Evolutionary conservation across 1,139 yeast species (phyloP), one percentile per base, ranked within the genome.

Genomic region (Candida frijolesensis): DNA sequence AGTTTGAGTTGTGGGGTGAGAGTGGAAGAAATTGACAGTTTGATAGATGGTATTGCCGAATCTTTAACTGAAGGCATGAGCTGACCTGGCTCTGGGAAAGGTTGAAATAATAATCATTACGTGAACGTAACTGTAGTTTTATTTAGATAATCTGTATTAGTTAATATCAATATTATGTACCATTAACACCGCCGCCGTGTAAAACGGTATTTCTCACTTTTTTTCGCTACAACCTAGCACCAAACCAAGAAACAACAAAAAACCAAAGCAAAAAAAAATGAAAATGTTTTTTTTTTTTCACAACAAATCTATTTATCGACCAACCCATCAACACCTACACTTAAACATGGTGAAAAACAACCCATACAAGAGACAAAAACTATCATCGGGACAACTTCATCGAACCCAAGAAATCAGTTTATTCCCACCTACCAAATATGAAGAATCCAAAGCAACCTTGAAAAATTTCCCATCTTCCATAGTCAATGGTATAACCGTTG

Each of bases 1-100:
- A 85, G 96, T 47, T 79, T 85, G 54, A 87, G 95, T 52, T 90
- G 97, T 60, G 96, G 90, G 3, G 78, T 90, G 53, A 82, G 83
- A 51, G 78, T 85, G 32, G 96, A 89, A 53, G 94, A 88, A 56
- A 86, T 92, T 53, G 96, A 90, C 61, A 82, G 85, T 44, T 67
- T 75, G 44, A 71, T 76, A 22, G 79, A 76, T 51, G 80, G 79
- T 2, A 75, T 76, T 42, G 79, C 73, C 54, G 78, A 72, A 50
- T 72, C 78, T 27, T 66, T 76, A 53, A 66, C 70, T 67, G 78
- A 72, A 49, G 54, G 56, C 14, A 43, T 43, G 45, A 34, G 22
- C 10, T 43, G 40, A 43, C 14, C 25, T n/a, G 3, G 34, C 2
- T 22, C 7, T 9, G 15, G 14, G 9, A 4, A 19, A 19, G 22